Evolutionary conservation across 768 basidiomycete species (phyloP).

Genomic region (Boletus rex-veris): DNA sequence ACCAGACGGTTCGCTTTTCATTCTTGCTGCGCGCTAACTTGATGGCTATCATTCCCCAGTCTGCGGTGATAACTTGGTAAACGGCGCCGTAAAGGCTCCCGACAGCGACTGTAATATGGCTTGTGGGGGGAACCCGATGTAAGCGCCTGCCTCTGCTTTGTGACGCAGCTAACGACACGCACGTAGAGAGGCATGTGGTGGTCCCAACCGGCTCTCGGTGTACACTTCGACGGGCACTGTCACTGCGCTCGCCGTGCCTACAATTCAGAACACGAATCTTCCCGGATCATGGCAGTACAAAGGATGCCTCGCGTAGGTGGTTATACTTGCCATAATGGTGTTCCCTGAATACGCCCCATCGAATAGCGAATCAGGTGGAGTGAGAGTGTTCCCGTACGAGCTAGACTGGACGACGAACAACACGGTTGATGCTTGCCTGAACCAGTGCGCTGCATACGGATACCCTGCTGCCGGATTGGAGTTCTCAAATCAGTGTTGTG

Average conservation of each 20-base stretch:
- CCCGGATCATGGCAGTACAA: constrained; percentile 63
- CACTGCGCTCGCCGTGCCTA: constrained; percentile 56
- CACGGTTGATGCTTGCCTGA: constrained; percentile 60
- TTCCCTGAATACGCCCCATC: not conserved
- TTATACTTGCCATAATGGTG: not conserved
- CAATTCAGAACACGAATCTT: constrained; percentile 49
- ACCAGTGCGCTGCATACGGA: constrained; percentile 67
- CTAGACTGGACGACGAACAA: constrained; percentile 59
- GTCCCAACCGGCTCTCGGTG: constrained; percentile 65
- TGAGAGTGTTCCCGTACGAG: constrained; percentile 58
- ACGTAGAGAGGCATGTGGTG: constrained; percentile 66
- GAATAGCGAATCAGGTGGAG: constrained; percentile 45
- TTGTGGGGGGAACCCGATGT: constrained; percentile 69
- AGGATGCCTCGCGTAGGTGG: constrained; percentile 61
- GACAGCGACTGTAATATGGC: constrained; percentile 65
- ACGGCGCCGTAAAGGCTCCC: constrained; percentile 51
- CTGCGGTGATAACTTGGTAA: constrained; percentile 65
- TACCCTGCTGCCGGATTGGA: constrained; percentile 70
- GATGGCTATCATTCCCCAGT: constrained; percentile 35
- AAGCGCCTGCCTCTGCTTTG: constrained; percentile 17
- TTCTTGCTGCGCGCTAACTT: constrained; percentile 37
- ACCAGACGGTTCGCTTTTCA: constrained; percentile 19
- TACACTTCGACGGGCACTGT: constrained; percentile 55
- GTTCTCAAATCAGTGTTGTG: constrained; percentile 72
- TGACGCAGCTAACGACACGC: not conserved